Conservation (phyloP, 495 filamentous ascomycete species). For the Aspergillus saccharolyticus region DNA sequence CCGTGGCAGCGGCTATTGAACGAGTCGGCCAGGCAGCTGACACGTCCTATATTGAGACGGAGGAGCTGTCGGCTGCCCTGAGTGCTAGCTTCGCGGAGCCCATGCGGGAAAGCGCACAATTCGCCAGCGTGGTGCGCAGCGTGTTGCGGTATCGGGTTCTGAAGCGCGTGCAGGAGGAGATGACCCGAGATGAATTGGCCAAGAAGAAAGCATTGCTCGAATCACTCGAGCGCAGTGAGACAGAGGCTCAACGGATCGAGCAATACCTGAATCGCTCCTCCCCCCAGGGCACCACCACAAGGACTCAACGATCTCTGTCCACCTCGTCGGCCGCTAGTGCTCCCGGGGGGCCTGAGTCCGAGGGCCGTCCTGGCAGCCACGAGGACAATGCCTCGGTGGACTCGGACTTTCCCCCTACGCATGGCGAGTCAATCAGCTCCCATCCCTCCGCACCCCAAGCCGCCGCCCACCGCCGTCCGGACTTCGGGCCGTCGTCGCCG, state of each 20-base stretch:
- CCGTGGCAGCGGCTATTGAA: slow-evolving; percentile 90
- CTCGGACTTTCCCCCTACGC: slow-evolving; percentile 89
- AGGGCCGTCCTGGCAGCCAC: slow-evolving; percentile 31
- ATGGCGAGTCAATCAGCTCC: slow-evolving; percentile 60
- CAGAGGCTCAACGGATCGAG: slow-evolving; percentile 87
- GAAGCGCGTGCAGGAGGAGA: slow-evolving; percentile 93
- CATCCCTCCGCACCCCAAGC: slow-evolving; percentile 55
- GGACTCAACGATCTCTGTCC: slow-evolving; percentile 63
- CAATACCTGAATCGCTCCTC: slow-evolving; percentile 74
- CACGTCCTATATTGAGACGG: slow-evolving; percentile 91
- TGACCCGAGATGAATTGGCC: slow-evolving; percentile 84
- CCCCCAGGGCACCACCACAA: slow-evolving; percentile 36
- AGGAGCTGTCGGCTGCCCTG: slow-evolving; percentile 77
- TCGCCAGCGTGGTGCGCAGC: slow-evolving; percentile 85
- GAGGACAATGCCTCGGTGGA: slow-evolving; percentile 81
- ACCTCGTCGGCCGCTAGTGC: slow-evolving; percentile 47
- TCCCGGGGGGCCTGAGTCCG: slow-evolving; percentile 39
- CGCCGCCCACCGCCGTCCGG: slow-evolving; percentile 26
- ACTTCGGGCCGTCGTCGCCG: slow-evolving; percentile 22
- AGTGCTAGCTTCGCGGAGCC: slow-evolving; percentile 92
- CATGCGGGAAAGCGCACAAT: slow-evolving; percentile 95
- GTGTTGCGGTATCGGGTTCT: slow-evolving; percentile 84
- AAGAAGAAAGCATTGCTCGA: slow-evolving; percentile 78
- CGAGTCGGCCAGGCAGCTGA: slow-evolving; percentile 91
- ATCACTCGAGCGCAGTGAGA: slow-evolving; percentile 80